Conservation (phyloP, 139 green algal genomes). For the Chlamydomonas sphaeroides region DNA sequence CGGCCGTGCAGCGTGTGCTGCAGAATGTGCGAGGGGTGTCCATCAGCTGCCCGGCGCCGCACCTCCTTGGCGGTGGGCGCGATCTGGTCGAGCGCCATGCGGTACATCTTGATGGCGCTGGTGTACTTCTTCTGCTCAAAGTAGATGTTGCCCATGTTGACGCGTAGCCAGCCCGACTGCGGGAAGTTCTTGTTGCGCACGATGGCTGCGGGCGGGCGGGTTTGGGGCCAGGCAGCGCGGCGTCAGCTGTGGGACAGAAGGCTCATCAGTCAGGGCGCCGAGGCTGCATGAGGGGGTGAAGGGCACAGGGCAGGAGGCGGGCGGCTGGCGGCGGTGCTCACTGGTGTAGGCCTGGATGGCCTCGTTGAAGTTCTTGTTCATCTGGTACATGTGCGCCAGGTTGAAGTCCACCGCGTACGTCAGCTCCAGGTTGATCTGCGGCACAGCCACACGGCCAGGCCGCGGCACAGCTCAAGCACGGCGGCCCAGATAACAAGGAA, state of each 20-base stretch:
- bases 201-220: conserved; percentile 54
- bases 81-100: conserved; percentile 90
- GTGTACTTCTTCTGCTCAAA: conserved; percentile 73
- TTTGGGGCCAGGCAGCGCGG: no score
- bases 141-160: conserved; percentile 93
- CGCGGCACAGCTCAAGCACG: no score
- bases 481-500: no score
- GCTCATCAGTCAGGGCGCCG: no score
- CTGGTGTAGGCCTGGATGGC: conserved; percentile 78
- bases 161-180: conserved; percentile 69
- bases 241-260: no score
- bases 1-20: no score
- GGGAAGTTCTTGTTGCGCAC: conserved; percentile 74
- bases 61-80: conserved; percentile 64
- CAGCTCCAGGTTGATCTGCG: conserved; percentile 78
- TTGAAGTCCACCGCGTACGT: conserved; percentile 76
- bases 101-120: conserved; percentile 75
- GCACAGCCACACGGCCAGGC: no score
- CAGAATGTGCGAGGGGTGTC: no score
- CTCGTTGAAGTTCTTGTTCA: conserved; percentile 77
- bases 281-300: no score
- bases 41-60: no score
- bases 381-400: conserved; percentile 63
- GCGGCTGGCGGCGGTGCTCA: no score
- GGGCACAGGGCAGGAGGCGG: no score